Percentiles rank a stretch among this genome's conserved stretches.
Conservation (phyloP, 306 rosid species). For the Carpinus fangiana region DNA sequence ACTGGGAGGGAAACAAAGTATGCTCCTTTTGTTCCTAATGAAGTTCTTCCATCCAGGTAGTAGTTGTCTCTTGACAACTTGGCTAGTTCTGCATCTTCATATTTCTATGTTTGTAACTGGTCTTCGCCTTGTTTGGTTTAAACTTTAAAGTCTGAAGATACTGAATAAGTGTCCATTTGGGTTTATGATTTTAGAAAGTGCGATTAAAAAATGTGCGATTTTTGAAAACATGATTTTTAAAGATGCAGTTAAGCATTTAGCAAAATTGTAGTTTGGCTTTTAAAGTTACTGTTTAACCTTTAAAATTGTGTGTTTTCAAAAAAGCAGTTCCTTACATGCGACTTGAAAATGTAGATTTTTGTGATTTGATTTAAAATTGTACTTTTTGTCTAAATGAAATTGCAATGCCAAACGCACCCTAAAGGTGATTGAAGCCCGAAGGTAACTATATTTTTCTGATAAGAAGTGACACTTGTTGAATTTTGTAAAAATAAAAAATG, state of each 20-base stretch:
- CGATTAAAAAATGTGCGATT: too few relatives aligned
- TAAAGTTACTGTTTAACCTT: too few relatives aligned
- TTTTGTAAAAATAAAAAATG: neutral
- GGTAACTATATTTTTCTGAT: neutral
- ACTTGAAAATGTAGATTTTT: too few relatives aligned
- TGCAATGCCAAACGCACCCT: too few relatives aligned
- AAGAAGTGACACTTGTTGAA: neutral
- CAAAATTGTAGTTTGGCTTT: too few relatives aligned
- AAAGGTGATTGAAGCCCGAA: neutral
- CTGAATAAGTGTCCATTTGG: neutral
- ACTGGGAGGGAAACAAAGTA: conserved; percentile 97
- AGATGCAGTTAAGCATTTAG: too few relatives aligned
- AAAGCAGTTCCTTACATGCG: too few relatives aligned
- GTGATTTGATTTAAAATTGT: too few relatives aligned
- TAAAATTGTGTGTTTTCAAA: too few relatives aligned
- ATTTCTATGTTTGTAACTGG: neutral
- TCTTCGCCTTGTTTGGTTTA: neutral
- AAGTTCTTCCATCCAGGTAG: conserved; percentile 73
- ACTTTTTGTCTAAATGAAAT: too few relatives aligned
- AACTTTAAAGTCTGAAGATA: neutral
- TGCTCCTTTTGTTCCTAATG: conserved; percentile 75
- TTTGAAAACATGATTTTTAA: too few relatives aligned
- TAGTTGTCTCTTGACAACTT: conserved; percentile 7
- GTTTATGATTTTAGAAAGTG: too few relatives aligned
- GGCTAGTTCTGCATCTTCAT: neutral